Conservation (phyloP, 495 filamentous ascomycete genomes). For the Penicillium antarcticum region DNA sequence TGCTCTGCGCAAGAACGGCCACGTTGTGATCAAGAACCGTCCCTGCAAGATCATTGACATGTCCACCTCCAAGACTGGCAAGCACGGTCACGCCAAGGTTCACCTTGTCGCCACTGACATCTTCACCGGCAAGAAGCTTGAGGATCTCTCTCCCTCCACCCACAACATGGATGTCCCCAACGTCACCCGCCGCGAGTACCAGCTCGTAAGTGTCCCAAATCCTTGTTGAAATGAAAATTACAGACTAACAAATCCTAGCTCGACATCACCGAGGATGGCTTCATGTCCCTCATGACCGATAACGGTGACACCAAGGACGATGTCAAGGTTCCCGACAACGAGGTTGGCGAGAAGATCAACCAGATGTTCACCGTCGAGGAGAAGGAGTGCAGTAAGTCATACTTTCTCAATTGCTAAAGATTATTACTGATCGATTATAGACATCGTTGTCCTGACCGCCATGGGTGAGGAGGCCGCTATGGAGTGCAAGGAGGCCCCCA, state of each 20-base stretch:
- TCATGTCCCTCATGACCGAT: conserved; percentile 82
- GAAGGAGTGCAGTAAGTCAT: conserved; percentile 78
- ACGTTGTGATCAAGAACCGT: conserved; percentile 95
- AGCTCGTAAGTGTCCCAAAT: conserved; percentile 65
- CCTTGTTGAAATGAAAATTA: background rate
- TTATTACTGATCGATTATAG: conserved; percentile 41
- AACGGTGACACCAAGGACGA: conserved; percentile 86
- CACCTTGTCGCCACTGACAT: conserved; percentile 96
- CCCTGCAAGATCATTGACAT: conserved; percentile 99
- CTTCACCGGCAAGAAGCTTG: conserved; percentile 99
- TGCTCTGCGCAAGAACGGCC: conserved; percentile 97
- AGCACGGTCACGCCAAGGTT: conserved; percentile 99
- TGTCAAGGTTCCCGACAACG: conserved; percentile 88
- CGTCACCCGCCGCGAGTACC: conserved; percentile 85
- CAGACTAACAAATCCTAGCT: conserved; percentile 48
- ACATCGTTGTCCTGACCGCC: conserved; percentile 84
- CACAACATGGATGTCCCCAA: conserved; percentile 99
- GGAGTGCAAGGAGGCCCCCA: conserved; percentile 86
- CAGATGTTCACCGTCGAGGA: conserved; percentile 71
- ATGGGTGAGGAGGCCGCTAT: conserved; percentile 95
- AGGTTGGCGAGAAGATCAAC: conserved; percentile 76
- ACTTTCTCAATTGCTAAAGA: background rate
- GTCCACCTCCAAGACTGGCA: conserved; percentile 99
- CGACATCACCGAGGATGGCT: conserved; percentile 84
- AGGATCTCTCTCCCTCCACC: conserved; percentile 98